Evolutionary conservation across 441 rosid species (phyloP).

Genomic region (Croton setiger): DNA sequence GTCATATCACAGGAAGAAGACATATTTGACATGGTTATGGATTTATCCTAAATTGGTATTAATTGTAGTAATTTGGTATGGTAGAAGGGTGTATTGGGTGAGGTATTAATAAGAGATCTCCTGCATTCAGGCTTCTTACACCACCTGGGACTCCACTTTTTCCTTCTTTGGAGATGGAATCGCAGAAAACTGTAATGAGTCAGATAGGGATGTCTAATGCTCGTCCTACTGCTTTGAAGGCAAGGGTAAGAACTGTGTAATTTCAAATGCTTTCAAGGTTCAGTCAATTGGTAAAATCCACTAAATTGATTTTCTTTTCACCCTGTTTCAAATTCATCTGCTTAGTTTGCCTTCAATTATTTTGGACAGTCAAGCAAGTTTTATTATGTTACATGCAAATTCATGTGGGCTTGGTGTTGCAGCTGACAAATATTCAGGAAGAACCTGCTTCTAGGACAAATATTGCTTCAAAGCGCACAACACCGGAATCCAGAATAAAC

Average conservation of each 20-base stretch:
- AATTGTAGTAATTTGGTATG: not conserved
- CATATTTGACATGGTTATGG: not conserved
- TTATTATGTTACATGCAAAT: conserved; percentile 23
- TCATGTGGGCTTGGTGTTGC: conserved; percentile 30
- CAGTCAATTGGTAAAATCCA: not conserved
- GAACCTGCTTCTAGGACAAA: conserved; percentile 44
- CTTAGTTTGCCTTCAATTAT: not conserved
- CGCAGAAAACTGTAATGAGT: conserved; percentile 35
- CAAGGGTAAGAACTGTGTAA: conserved; percentile 51
- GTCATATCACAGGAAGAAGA: not conserved
- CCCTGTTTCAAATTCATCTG: not conserved
- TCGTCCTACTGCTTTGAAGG: conserved; percentile 47
- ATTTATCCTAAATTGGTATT: not conserved
- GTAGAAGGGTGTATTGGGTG: conserved; percentile 7
- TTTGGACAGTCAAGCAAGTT: conserved; percentile 14
- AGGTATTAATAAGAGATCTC: conserved; percentile 19
- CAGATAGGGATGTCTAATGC: conserved; percentile 43
- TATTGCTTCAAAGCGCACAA: conserved; percentile 27
- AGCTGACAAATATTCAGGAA: conserved; percentile 61
- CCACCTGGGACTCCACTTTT: conserved; percentile 67
- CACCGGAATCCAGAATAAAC: conserved; percentile 25
- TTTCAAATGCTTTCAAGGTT: conserved; percentile 16
- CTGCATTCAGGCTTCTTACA: conserved; percentile 68
- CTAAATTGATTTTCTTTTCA: not conserved
- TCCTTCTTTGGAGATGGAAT: conserved; percentile 54